A percentile compares a stretch with the other conserved stretches of the same genome.
Evolutionary conservation across 441 rosid species (phyloP).

Genomic region (Capsella rubella): DNA sequence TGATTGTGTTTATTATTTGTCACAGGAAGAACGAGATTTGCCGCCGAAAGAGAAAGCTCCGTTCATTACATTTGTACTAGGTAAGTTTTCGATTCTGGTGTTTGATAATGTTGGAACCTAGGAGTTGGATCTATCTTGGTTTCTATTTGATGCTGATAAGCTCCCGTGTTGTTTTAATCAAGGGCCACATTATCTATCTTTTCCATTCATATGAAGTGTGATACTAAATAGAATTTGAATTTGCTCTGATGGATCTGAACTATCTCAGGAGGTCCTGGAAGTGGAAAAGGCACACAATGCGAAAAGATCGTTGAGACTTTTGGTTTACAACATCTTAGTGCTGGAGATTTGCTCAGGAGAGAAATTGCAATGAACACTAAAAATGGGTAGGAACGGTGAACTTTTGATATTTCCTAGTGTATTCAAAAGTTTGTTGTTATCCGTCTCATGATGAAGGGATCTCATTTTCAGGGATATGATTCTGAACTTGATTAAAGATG

Average conservation of each 20-base stretch:
- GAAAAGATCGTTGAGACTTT: slow-evolving; percentile 65
- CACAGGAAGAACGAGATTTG: slow-evolving; percentile 52
- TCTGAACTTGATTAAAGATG: slow-evolving; percentile 70
- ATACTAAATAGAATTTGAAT: not conserved
- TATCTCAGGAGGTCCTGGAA: slow-evolving; percentile 73
- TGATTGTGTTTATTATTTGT: slow-evolving; percentile 30
- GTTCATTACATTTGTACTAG: slow-evolving; percentile 85
- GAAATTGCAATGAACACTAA: slow-evolving; percentile 63
- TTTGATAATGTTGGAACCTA: slow-evolving; percentile 1
- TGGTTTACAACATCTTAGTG: slow-evolving; percentile 72
- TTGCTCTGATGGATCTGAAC: not conserved
- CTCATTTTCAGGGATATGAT: slow-evolving; percentile 61
- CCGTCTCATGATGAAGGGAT: slow-evolving; percentile 33
- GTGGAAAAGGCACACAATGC: slow-evolving; percentile 86
- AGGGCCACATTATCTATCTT: not conserved
- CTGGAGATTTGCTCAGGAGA: slow-evolving; percentile 77
- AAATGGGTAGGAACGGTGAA: slow-evolving; percentile 52
- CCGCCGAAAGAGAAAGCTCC: slow-evolving; percentile 54
- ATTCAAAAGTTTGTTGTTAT: slow-evolving; percentile 5
- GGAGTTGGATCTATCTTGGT: slow-evolving; percentile 6
- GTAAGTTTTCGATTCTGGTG: slow-evolving; percentile 47
- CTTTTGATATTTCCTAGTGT: no score
- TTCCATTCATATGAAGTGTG: slow-evolving; percentile 1
- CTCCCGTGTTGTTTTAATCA: not conserved
- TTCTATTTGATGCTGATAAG: slow-evolving; percentile 1